Evolutionary conservation across 176 grass and related monocot genomes (phyloP), one percentile per base, ranked within the genome.

Genomic region (Eleusine coracana): DNA sequence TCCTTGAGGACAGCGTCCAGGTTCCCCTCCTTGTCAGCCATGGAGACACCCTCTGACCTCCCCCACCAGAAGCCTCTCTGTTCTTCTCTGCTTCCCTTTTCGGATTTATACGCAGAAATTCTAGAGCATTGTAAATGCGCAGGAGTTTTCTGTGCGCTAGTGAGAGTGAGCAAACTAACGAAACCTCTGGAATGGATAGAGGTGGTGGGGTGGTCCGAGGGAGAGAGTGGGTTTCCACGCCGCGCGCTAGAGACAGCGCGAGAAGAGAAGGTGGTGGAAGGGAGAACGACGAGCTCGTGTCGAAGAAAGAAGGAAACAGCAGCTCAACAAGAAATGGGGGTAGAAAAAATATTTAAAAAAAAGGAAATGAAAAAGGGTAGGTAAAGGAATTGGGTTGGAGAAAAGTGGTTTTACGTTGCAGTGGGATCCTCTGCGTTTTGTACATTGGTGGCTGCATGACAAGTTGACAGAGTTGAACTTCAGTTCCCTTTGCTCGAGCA

Each of bases 1-100:
- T 93, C 91, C 75, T 90, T 93, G 85, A 93, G 91, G 83, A 93
- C 88, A 63, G 91, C 91, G 3, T 93, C 91, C 40, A 93, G 83
- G 37, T 80, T 85, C 74, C 74, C 83, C 74, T 76, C 88, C 91
- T 93, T 90, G 2, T 93, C 91, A 65, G 74, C 85, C 91, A 90
- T 93, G 60, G 78, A 55, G 86, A 60, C 40, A 38, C 69, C 27
- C 85, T 76, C 73, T 66, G 23, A 54, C 20, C 66, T 55, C 27
- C 66, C 17, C 42, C 29, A 15, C 42, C 50, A 37, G 42, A 66
- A 52, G 51, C 16, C 25, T 48, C 42, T 63, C 29, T 64, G 45
- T 4, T 78, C 36, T 48, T 10, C 50, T 55, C 66, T 27, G 67
- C 60, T 68, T 50, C 29, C 27, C 34, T 29, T 17, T 38, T 8